These are phyloP conservation scores for Hyphodiscus sp. DNA, from an alignment of 2,329 filamentous ascomycete genomes.

Conservation along the genomic window DNA sequence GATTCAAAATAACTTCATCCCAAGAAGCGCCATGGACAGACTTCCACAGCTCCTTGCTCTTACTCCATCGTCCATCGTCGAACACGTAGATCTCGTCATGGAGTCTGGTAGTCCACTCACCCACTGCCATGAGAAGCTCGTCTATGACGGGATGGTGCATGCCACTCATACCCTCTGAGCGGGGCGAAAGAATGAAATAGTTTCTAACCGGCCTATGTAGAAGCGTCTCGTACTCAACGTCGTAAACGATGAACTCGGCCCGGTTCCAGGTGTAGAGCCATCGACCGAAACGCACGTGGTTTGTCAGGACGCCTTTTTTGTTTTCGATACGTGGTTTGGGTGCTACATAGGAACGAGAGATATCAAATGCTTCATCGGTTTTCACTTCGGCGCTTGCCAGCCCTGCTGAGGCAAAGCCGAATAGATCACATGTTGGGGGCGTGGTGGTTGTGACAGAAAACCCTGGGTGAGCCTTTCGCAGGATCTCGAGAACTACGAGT, in stretches of 20 bases:
- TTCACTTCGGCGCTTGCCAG: conserved; percentile 6
- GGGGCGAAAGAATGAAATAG: conserved; percentile 9
- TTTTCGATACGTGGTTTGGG: conserved; percentile 2
- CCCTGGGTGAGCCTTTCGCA: conserved; percentile 8
- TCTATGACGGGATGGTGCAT: conserved; percentile 30
- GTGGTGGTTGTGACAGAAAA: conserved; percentile 9
- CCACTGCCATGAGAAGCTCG: conserved; percentile 48
- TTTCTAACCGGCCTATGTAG: neutral
- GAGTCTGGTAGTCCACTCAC: conserved; percentile 48
- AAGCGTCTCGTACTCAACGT: conserved; percentile 9
- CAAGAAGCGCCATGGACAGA: conserved; percentile 48
- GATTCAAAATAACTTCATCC: conserved; percentile 60
- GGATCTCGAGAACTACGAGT: conserved; percentile 5
- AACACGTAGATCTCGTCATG: conserved; percentile 63
- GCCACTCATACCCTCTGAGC: neutral
- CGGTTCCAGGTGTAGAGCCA: conserved; percentile 15
- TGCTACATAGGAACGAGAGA: conserved; percentile 3
- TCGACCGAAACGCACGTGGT: conserved; percentile 14
- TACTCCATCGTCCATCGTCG: conserved; percentile 55
- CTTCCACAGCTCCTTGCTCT: conserved; percentile 52
- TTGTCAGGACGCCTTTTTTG: conserved; percentile 2
- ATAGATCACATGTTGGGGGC: conserved; percentile 11
- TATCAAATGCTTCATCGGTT: conserved; percentile 5
- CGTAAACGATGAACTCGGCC: conserved; percentile 15
- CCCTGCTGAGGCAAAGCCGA: conserved; percentile 17